Evolutionary conservation across 345 rosid genomes (phyloP).

Genomic region (Bruguiera gymnorhiza): DNA sequence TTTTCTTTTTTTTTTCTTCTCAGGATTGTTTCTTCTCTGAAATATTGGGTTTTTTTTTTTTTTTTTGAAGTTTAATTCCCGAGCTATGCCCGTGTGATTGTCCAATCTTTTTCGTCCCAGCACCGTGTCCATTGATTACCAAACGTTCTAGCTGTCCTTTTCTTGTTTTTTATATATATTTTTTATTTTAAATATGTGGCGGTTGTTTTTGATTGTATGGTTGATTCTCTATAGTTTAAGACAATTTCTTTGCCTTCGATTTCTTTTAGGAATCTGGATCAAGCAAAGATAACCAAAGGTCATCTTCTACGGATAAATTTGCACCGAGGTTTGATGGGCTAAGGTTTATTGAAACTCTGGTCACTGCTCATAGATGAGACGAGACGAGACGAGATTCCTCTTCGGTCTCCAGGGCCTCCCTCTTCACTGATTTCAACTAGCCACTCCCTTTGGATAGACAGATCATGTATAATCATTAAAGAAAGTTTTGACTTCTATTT

Average conservation of each 20-base stretch:
- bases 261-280: constrained; percentile 11
- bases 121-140: no score
- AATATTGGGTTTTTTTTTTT: no score
- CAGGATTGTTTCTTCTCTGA: no score
- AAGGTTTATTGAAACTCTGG: constrained; percentile 32
- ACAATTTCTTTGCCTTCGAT: neutral
- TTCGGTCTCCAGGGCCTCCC: neutral
- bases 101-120: no score
- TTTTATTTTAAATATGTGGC: neutral
- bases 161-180: no score
- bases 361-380: constrained; percentile 29
- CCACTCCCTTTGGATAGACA: neutral
- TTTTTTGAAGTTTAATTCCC: no score
- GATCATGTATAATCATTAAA: neutral
- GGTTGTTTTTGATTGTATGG: neutral
- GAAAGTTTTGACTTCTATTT: constrained; percentile 9
- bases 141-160: no score
- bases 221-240: neutral
- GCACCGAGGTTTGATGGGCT: constrained; percentile 33
- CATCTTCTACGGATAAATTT: constrained; percentile 22
- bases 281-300: constrained; percentile 6
- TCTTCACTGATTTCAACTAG: constrained; percentile 1
- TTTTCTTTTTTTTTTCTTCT: no score
- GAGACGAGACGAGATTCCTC: constrained; percentile 6
- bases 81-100: no score